Evolutionary conservation across 345 rosid genomes (phyloP), one percentile per base, ranked within the genome.

Genomic region (Isatis tinctoria): DNA sequence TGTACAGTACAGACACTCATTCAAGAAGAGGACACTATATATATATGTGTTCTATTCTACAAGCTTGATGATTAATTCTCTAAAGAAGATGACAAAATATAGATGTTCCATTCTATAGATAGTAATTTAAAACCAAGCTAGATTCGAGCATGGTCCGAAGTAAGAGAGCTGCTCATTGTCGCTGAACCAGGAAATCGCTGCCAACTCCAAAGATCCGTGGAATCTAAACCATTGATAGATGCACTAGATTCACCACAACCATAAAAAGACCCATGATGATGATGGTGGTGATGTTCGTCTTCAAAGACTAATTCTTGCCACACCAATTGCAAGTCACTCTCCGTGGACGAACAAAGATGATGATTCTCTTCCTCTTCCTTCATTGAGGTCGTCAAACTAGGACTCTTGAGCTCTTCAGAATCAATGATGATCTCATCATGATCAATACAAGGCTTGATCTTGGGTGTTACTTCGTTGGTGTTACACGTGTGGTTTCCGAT

Each of bases 401-500:
- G 56, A 69, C 72, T 65, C 61, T 70, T 56, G 60, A 44, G 44
- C 60, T 77, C 76, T 48, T 77, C 68, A 2, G 59, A 51, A 32
- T 77, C 73, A 10, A 71, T 27, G 27, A 26, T 49, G 26, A 77
- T 71, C 51, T 77, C 81, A 59, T 65, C 75, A 56, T 70, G 71
- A 56, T 70, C 60, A 64, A 18, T 39, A 64, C 71, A 72, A 66
- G 64, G 53, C 45, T 64, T 59, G 49, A 33, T 13, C 27, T 24
- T 41, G 24, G 57, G 56, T 22, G 48, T 18, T 71, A 16, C 59
- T 60, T 47, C 57, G 56, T 49, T 72, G 41, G 74, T 84, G 51
- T 59, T 78, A 81, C 98, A 93, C 1, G 91, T 88, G 81, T 91
- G 98, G 41, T 16, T 53, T 43, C 91, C 94, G 10, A 82, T 71